A percentile compares a stretch with the other conserved stretches of the same genome.
Conservation (phyloP, 31 red algal species). For the Odonthalia washingtoniensis region DNA sequence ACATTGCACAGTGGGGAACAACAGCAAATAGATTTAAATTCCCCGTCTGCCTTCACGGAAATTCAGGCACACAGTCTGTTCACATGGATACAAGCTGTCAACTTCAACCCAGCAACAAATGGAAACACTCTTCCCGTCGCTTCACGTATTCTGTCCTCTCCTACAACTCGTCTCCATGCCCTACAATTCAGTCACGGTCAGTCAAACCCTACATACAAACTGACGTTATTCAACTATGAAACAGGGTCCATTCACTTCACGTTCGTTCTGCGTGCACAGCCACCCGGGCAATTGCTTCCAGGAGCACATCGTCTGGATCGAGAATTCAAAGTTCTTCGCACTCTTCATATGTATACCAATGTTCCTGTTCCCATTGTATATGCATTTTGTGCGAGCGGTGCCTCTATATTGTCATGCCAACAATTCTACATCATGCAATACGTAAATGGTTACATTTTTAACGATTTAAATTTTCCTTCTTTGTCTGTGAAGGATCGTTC, state of each 20-base stretch:
- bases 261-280: slow-evolving; percentile 78
- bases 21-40: too few relatives aligned
- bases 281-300: slow-evolving; percentile 65
- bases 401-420: slow-evolving; percentile 45
- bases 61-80: too few relatives aligned
- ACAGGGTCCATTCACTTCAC: neutral
- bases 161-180: too few relatives aligned
- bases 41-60: too few relatives aligned
- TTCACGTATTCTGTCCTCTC: too few relatives aligned
- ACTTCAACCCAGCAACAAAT: too few relatives aligned
- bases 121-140: too few relatives aligned
- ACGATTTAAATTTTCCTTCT: slow-evolving; percentile 52
- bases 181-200: slow-evolving; percentile 77
- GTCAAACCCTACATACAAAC: slow-evolving; percentile 80
- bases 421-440: slow-evolving; percentile 89
- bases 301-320: slow-evolving; percentile 86
- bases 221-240: slow-evolving; percentile 47
- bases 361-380: slow-evolving; percentile 88
- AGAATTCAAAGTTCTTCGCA: slow-evolving; percentile 58
- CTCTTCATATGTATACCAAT: neutral
- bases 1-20: too few relatives aligned
- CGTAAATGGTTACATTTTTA: slow-evolving; percentile 79
- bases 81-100: too few relatives aligned
- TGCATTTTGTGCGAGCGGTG: slow-evolving; percentile 66
- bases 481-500: slow-evolving; percentile 44